These are phyloP conservation scores for Phaeosphaeriaceae sp. DNA, from an alignment of 2,329 filamentous ascomycete genomes.

Conservation along the genomic window DNA sequence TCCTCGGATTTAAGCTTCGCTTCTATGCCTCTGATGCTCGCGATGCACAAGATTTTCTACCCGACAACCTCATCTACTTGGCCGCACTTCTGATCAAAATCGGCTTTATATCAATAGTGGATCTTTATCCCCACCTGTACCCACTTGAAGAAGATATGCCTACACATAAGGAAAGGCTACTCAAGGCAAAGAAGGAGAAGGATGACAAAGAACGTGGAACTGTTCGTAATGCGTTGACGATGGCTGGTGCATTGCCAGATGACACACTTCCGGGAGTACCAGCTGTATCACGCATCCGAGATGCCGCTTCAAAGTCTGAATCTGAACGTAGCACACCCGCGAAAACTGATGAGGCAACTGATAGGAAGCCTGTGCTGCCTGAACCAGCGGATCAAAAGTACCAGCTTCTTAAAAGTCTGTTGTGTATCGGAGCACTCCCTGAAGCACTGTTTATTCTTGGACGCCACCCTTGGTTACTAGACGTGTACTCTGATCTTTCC, in stretches of 20 bases:
- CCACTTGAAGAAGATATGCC: conserved; percentile 85
- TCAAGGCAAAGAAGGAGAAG: conserved; percentile 70
- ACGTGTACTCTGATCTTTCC: conserved; percentile 81
- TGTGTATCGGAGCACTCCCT: conserved; percentile 89
- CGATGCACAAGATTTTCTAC: conserved; percentile 76
- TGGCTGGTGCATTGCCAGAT: conserved; percentile 85
- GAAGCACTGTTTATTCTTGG: conserved; percentile 93
- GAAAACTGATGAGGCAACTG: conserved; percentile 49
- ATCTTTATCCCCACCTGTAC: conserved; percentile 91
- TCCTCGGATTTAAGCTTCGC: conserved; percentile 94
- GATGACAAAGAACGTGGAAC: conserved; percentile 73
- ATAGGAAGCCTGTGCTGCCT: conserved; percentile 61
- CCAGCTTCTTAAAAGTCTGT: conserved; percentile 78
- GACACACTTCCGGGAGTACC: conserved; percentile 68
- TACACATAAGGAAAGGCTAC: conserved; percentile 69
- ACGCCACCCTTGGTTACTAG: conserved; percentile 89
- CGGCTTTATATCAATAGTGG: conserved; percentile 89
- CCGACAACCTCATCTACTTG: conserved; percentile 91
- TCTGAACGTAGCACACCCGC: conserved; percentile 53
- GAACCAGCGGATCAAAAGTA: conserved; percentile 90
- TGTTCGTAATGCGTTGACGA: conserved; percentile 80
- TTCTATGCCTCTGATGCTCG: conserved; percentile 88
- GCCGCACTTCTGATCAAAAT: conserved; percentile 94
- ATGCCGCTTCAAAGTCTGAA: conserved; percentile 56
- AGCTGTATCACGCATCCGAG: conserved; percentile 53